Evolutionary conservation across 306 rosid species (phyloP), one percentile per base, ranked within the genome.

Genomic region (Malus domestica): DNA sequence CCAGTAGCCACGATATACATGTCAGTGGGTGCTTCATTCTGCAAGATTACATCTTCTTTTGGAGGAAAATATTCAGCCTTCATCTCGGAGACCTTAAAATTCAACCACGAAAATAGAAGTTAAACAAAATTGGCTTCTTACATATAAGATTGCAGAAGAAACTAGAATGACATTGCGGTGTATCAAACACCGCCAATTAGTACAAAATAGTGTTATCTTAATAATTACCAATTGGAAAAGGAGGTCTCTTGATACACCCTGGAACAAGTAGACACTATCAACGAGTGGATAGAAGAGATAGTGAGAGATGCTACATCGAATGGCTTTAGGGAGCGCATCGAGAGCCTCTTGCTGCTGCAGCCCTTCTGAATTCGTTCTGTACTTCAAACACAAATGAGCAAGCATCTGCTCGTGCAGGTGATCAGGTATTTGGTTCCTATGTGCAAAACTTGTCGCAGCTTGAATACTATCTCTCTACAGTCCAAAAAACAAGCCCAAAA

Each of bases 11-110:
- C 58, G 71, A 93, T 85, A 67, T 93, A 93, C 14, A 93, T 79
- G 74, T 93, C 93, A 10, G 97, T 82, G 15, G 98, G 97, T n/a
- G 93, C 91, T 85, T 93, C 97, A 80, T 89, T 88, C 85, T 87
- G 88, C 91, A 91, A 68, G 82, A 91, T 84, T 51, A 93, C 85
- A 22, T 91, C 97, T 83, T 93, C 97, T 80, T 81, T 91, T 30
- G 98, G 98, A 83, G 98, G 93, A 83, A 89, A 89, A 75, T 93
- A 93, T 89, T 93, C 98, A 0, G 91, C 96, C 79, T 86, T 91
- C 98, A 93, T 88, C 74, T 93, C 97, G 0, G 97, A 51, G 71
- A 93, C 97, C 98, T 93, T 77, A 68, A 44, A 80, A 60, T 64
- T 35, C 69, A 79, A 60, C 23, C 32, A 61, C 71, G 63, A 38